Evolutionary conservation across 352 stramenopile species (phyloP).

Genomic region (Globisporangium uncinulatum): DNA sequence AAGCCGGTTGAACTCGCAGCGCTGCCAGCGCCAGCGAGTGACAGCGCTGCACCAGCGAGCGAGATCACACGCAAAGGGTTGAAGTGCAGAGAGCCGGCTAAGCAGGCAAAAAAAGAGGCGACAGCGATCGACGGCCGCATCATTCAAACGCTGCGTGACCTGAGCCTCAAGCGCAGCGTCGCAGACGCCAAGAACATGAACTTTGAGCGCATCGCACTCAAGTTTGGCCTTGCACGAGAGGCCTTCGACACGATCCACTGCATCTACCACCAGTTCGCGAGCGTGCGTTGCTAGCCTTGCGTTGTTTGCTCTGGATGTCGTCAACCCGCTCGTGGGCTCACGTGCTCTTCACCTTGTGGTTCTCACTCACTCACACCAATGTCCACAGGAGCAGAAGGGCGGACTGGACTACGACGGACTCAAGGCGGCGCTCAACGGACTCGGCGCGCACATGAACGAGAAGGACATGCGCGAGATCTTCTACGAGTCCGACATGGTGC

Average conservation of each 20-base stretch:
- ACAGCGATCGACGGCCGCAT: constrained; percentile 68
- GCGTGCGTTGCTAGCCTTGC: constrained; percentile 21
- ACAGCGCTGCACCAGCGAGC: neutral
- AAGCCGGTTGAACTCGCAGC: constrained; percentile 6
- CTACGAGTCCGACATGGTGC: constrained; percentile 87
- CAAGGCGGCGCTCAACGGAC: constrained; percentile 41
- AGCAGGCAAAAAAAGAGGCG: constrained; percentile 21
- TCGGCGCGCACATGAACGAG: constrained; percentile 67
- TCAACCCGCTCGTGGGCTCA: neutral
- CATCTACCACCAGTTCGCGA: constrained; percentile 62
- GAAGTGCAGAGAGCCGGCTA: constrained; percentile 6
- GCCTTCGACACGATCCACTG: constrained; percentile 57
- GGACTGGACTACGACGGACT: constrained; percentile 66
- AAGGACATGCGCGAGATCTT: constrained; percentile 74
- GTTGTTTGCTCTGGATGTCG: neutral
- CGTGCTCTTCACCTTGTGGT: constrained; percentile 3
- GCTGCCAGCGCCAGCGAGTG: neutral
- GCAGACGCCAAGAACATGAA: constrained; percentile 47
- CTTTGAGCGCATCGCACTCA: constrained; percentile 76
- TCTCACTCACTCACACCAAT: constrained; percentile 1
- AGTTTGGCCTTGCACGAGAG: constrained; percentile 56
- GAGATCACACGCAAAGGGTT: neutral
- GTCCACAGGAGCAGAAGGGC: constrained; percentile 33
- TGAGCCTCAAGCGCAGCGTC: constrained; percentile 49
- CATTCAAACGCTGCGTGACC: constrained; percentile 48